phyloP scores from a whole-genome alignment of 2,329 filamentous ascomycete species.

The Lecanosticta acicola region DNA sequence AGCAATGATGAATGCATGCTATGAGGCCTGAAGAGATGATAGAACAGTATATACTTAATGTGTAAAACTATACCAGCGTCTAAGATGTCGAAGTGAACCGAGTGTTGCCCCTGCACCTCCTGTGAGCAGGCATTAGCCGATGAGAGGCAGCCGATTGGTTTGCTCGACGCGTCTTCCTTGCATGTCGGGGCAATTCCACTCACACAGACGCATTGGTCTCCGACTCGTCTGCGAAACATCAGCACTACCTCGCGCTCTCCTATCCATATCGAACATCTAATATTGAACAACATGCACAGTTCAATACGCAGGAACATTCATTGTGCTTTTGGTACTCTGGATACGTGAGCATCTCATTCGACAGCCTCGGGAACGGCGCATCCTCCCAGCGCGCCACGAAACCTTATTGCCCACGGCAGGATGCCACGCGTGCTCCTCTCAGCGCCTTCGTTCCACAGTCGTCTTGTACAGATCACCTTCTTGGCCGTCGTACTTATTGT shows the following conservation, averaged over 20 bases:
- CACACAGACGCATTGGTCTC: too few species aligned
- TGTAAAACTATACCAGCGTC: not conserved
- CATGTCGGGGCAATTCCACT: too few species aligned
- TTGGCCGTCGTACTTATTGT: conserved; percentile 21
- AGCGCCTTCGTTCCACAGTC: conserved; percentile 28
- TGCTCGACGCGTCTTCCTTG: too few species aligned
- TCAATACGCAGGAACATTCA: not conserved
- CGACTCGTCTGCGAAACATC: too few species aligned
- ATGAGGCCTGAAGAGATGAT: not conserved
- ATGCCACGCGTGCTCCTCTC: conserved; percentile 28
- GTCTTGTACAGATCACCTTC: conserved; percentile 28
- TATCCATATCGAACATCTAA: not conserved
- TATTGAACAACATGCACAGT: not conserved
- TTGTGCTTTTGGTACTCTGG: not conserved
- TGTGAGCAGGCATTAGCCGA: too few species aligned
- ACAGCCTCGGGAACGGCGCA: not conserved
- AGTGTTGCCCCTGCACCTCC: not conserved
- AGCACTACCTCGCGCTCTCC: too few species aligned
- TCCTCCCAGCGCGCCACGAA: not conserved
- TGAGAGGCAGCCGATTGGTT: too few species aligned
- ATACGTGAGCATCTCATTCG: not conserved
- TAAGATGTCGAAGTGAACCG: not conserved
- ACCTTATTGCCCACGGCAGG: not conserved
- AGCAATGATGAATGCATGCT: not conserved
- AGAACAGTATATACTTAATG: conserved; percentile 1